Percentiles rank a stretch among this genome's conserved stretches.
Conservation (phyloP, 345 rosid species). For the Turritis glabra region DNA sequence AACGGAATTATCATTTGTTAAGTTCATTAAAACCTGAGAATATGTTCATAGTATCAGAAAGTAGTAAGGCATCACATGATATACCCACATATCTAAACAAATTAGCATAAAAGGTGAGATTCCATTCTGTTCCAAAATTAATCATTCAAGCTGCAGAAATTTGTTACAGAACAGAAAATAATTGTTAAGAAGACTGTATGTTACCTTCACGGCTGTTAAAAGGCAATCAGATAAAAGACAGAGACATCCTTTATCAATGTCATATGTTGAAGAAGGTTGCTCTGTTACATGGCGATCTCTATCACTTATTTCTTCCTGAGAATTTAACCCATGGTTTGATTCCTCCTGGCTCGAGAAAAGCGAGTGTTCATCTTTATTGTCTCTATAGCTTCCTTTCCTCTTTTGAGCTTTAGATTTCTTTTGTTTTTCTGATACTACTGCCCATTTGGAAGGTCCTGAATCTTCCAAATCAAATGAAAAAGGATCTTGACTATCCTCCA, state of each 20-base stretch:
- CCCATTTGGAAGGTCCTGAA: constrained; percentile 78
- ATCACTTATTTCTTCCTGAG: constrained; percentile 43
- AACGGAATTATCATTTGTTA: constrained; percentile 82
- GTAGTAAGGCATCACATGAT: constrained; percentile 8
- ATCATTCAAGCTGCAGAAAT: neutral
- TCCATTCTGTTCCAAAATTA: neutral
- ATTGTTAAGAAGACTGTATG: neutral
- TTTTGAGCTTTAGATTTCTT: constrained; percentile 44
- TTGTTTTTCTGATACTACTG: constrained; percentile 51
- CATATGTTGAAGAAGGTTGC: constrained; percentile 44
- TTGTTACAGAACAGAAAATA: constrained; percentile 2
- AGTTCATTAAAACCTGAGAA: constrained; percentile 86
- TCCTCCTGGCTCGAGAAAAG: constrained; percentile 46
- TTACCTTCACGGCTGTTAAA: constrained; percentile 85
- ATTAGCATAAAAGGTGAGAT: neutral
- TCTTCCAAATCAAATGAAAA: constrained; percentile 82
- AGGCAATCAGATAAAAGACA: constrained; percentile 81
- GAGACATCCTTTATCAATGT: constrained; percentile 52
- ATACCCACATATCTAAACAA: neutral
- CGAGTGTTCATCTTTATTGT: constrained; percentile 42
- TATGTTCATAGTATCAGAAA: constrained; percentile 13
- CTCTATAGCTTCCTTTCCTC: constrained; percentile 39
- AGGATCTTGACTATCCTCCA: constrained; percentile 72
- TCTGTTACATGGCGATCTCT: constrained; percentile 38
- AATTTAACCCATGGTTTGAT: constrained; percentile 43